Conservation (phyloP, 2,329 filamentous ascomycete species). For the Beauveria sp. region DNA sequence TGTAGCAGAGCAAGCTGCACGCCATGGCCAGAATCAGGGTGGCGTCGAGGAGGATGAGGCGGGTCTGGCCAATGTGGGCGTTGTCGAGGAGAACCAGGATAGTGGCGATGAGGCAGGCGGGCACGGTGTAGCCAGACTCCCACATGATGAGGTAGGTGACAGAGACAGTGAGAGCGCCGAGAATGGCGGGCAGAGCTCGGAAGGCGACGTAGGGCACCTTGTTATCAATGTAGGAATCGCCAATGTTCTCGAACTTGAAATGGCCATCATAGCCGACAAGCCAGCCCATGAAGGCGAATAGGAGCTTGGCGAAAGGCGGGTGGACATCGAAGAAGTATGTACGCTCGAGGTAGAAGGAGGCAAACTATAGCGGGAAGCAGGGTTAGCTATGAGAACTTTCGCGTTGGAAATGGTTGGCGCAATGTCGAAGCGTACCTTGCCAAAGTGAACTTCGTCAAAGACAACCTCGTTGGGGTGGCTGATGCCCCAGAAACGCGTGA, state of each 20-base stretch:
- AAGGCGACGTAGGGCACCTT: conserved; percentile 97
- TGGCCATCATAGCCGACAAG: conserved; percentile 93
- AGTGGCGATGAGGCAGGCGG: conserved; percentile 80
- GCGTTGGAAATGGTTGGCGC: not conserved
- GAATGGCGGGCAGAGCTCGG: conserved; percentile 82
- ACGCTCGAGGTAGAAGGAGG: conserved; percentile 80
- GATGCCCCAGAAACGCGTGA: conserved; percentile 94
- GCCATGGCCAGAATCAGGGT: conserved; percentile 95
- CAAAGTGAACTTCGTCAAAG: conserved; percentile 98
- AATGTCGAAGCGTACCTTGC: conserved; percentile 64
- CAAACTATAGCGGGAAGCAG: conserved; percentile 44
- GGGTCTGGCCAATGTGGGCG: conserved; percentile 92
- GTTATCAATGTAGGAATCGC: conserved; percentile 94
- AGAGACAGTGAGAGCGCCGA: conserved; percentile 90
- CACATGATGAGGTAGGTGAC: conserved; percentile 97
- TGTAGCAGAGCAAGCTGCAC: conserved; percentile 84
- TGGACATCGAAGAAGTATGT: conserved; percentile 99
- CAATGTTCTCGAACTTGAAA: conserved; percentile 98
- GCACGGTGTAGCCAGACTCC: conserved; percentile 96
- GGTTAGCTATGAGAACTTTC: not conserved
- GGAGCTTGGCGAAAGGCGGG: conserved; percentile 93
- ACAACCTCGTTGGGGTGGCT: conserved; percentile 93
- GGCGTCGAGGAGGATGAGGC: conserved; percentile 89
- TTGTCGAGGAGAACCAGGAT: conserved; percentile 91
- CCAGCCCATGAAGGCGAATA: conserved; percentile 96